Base-by-base conservation (phyloP, 2,329 filamentous ascomycete genomes). In the Colletotrichum sublineola region DNA sequence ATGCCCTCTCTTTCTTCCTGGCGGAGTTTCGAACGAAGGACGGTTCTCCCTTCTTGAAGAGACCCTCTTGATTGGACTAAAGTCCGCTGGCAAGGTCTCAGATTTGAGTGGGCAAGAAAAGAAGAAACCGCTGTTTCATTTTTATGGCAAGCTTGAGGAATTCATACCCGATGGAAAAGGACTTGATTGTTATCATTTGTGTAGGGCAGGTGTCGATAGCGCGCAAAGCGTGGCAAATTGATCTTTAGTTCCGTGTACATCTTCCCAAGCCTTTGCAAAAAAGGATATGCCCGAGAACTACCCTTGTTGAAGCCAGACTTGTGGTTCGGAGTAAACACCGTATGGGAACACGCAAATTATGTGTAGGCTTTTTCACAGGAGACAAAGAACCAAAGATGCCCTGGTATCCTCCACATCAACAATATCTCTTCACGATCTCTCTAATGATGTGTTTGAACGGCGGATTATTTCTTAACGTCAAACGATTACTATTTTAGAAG, bases 171-270 rank as follows among this genome's bases (percentile, higher is more conserved):
- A 40, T 33, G 48, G 48, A 18, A 55, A 6, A 31, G 46, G 38
- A 33, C 3, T 9, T 53, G 31, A 40, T 29, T 24, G 11, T 44
- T 33, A 1, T n/a, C 15, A 29, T 33, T 42, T 58, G 42, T 44
- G 68, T 50, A 48, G 62, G 63, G 65, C 60, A 53, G 65, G 11
- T n/a, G 33, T 33, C 53, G 46, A 46, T 58, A 6, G 46, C 24
- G 57, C 20, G 38, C 63, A 7, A 8, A 20, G 69, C 66, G 60
- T 56, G 53, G 60, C 65, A 31, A 69, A 69, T 64, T 52, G 68
- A 68, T 44, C 44, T 64, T 60, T 24, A 38, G 64, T 68, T 69
- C 60, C 61, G 36, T 69, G 65, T 64, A 69, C 44, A 69, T 69
- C 31, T 69, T 64, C 61, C 42, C 18, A 60, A 68, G 44, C n/a